Evolutionary conservation across 805 yeast genomes (phyloP).

Genomic region (Zygoascus ofunaensis): DNA sequence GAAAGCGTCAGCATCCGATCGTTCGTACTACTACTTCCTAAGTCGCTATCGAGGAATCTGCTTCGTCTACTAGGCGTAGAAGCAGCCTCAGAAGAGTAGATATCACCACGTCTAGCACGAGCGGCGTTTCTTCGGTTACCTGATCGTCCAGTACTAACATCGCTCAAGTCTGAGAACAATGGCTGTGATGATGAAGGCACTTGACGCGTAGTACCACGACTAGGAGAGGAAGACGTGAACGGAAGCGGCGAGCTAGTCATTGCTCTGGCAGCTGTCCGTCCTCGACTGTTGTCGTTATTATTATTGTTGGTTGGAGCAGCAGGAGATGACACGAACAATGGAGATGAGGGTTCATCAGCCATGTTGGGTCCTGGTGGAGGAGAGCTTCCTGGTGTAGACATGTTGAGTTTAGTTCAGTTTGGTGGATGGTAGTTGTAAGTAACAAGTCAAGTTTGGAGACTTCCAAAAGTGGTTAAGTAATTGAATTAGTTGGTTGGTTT

Average conservation of each 20-base stretch:
- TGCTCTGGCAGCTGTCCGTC: constrained; percentile 10
- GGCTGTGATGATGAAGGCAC: constrained; percentile 3
- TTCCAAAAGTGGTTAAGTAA: background rate
- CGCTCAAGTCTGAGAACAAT: constrained; percentile 19
- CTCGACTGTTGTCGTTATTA: constrained; percentile 3
- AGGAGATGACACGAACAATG: constrained; percentile 15
- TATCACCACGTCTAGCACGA: constrained; percentile 60
- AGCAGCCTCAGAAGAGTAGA: constrained; percentile 57
- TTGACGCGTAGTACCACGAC: constrained; percentile 4
- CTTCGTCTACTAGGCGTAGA: constrained; percentile 56
- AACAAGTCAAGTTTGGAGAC: background rate
- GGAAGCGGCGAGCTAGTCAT: constrained; percentile 32
- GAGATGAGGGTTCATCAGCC: constrained; percentile 8
- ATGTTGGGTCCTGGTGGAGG: constrained; percentile 1
- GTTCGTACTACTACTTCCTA: constrained; percentile 6
- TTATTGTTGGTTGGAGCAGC: constrained; percentile 5
- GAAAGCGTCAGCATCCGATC: constrained; percentile 9
- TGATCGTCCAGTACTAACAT: constrained; percentile 12
- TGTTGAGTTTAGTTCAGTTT: background rate
- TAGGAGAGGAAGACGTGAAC: constrained; percentile 34
- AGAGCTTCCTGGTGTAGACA: constrained; percentile 10
- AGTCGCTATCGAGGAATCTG: constrained; percentile 39
- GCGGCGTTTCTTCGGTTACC: constrained; percentile 25
- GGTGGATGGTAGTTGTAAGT: background rate
- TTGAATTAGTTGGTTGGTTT: background rate